A percentile compares a stretch with the other conserved stretches of the same genome.
These are phyloP conservation scores for Penicillium roqueforti DNA, from an alignment of 495 filamentous ascomycete species.

Conservation along the genomic window DNA sequence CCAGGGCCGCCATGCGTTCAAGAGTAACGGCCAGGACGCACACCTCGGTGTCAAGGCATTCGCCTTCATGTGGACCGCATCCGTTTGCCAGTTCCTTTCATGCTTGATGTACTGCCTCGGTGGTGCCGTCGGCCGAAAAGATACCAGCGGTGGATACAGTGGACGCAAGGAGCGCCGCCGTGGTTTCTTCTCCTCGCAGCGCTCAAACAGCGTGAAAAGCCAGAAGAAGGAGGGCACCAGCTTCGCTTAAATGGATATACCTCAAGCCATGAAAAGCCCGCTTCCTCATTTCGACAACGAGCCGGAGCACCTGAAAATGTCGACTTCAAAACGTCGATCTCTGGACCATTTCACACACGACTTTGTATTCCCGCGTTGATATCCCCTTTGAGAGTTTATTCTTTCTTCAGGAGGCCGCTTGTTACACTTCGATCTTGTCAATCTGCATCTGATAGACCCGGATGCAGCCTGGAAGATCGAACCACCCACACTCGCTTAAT, in stretches of 20 bases:
- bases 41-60: slow-evolving; percentile 68
- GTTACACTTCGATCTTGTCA: slow-evolving; percentile 7
- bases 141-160: slow-evolving; percentile 32
- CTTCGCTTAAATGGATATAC: slow-evolving; percentile 22
- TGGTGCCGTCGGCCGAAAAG: slow-evolving; percentile 34
- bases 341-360: slow-evolving; percentile 7
- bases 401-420: slow-evolving; percentile 6
- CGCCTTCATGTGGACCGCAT: slow-evolving; percentile 82
- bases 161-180: slow-evolving; percentile 40
- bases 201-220: slow-evolving; percentile 33
- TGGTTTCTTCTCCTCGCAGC: slow-evolving; percentile 41
- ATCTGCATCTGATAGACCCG: background rate
- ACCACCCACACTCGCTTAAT: slow-evolving; percentile 21
- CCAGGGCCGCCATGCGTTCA: slow-evolving; percentile 69
- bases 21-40: slow-evolving; percentile 50
- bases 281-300: background rate
- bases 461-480: background rate
- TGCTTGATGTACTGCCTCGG: slow-evolving; percentile 65
- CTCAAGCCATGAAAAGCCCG: background rate
- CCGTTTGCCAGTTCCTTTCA: slow-evolving; percentile 64
- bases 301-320: background rate
- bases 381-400: slow-evolving; percentile 11
- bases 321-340: background rate
- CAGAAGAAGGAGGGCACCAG: slow-evolving; percentile 30
- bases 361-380: slow-evolving; percentile 13